A percentile compares a stretch with the other conserved stretches of the same genome.
Evolutionary conservation across 345 rosid species (phyloP).

Genomic region (Rhodamnia argentea): DNA sequence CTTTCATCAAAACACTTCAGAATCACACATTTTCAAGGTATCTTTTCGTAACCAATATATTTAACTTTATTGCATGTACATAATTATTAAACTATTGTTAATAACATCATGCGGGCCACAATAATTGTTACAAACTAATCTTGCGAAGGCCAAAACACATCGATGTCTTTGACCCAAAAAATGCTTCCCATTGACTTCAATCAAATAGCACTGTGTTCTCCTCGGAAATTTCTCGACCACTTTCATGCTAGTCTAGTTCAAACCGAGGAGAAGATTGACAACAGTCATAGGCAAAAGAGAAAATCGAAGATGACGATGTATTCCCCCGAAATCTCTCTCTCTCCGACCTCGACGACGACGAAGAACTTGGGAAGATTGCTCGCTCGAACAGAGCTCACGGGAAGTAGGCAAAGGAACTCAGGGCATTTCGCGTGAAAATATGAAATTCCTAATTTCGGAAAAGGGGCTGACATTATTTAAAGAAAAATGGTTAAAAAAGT

Average conservation of each 20-base stretch:
- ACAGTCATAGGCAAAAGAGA: not conserved
- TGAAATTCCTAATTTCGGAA: not conserved
- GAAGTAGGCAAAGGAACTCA: not conserved
- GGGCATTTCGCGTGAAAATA: not conserved
- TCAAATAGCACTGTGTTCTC: not conserved
- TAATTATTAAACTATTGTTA: too few species aligned
- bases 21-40: too few species aligned
- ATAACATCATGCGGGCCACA: too few species aligned
- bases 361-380: not conserved
- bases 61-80: too few species aligned
- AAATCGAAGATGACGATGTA: not conserved
- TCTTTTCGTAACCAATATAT: too few species aligned
- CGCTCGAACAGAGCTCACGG: not conserved
- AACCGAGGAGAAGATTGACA: not conserved
- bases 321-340: not conserved
- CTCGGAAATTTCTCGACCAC: not conserved
- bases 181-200: not conserved
- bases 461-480: not conserved
- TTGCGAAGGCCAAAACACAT: not conserved
- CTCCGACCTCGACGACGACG: not conserved
- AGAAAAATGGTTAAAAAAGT: not conserved
- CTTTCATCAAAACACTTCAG: too few species aligned
- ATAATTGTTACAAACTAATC: not conserved
- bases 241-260: not conserved
- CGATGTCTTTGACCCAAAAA: not conserved